Conservation (phyloP, 208 protist genomes). For the Leishmania lainsoni region DNA sequence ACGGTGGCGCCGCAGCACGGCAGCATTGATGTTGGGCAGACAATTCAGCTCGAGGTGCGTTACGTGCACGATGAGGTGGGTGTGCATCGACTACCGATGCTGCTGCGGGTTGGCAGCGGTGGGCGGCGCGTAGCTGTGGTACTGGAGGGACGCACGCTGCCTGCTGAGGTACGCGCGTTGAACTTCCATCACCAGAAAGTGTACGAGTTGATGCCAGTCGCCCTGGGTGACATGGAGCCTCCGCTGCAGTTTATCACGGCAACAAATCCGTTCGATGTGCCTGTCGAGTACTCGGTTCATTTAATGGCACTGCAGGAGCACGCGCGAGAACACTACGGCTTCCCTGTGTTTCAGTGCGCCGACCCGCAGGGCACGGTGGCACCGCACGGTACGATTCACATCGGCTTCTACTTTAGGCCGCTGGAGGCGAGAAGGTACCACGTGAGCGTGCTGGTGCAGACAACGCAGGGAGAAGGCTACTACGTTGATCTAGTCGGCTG, state of each 20-base stretch:
- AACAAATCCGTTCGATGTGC: conserved; percentile 64
- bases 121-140: conserved; percentile 84
- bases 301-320: conserved; percentile 49
- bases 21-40: conserved; percentile 60
- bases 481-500: conserved; percentile 62
- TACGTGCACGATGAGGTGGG: conserved; percentile 72
- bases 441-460: conserved; percentile 63
- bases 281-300: conserved; percentile 75
- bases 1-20: conserved; percentile 65
- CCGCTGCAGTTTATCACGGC: conserved; percentile 80
- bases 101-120: conserved; percentile 62
- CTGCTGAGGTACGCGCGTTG: conserved; percentile 49
- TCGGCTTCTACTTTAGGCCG: conserved; percentile 91
- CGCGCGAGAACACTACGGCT: conserved; percentile 68
- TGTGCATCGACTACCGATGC: conserved; percentile 78
- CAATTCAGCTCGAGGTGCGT: conserved; percentile 54
- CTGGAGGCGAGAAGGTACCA: conserved; percentile 82
- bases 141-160: conserved; percentile 84
- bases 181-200: conserved; percentile 53
- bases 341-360: conserved; percentile 89
- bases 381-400: conserved; percentile 42
- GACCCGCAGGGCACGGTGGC: conserved; percentile 78
- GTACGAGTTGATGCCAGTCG: conserved; percentile 81
- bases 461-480: conserved; percentile 68
- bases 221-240: conserved; percentile 87